Percentiles rank a stretch among this genome's conserved stretches.
phyloP scores from a whole-genome alignment of 2,329 filamentous ascomycete species.

The Monosporascus cannonballus region DNA sequence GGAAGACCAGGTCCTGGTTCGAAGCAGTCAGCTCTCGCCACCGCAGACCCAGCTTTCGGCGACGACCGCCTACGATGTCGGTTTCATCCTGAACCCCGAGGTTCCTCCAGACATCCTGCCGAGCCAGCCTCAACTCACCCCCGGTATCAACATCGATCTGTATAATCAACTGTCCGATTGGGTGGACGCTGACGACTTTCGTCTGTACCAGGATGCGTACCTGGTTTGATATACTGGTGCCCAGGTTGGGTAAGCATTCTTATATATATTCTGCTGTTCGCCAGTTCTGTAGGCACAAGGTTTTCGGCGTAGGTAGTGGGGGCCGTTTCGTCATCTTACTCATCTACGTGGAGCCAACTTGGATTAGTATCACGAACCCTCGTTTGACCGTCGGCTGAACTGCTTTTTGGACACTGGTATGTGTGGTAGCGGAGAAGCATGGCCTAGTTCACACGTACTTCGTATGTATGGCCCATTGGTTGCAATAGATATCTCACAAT shows the following conservation, averaged over 20 bases:
- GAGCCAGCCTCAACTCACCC: not conserved
- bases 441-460: too few relatives aligned
- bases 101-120: not conserved
- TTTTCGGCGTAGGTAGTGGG: not conserved
- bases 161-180: constrained; percentile 4
- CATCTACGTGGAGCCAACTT: too few relatives aligned
- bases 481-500: too few relatives aligned
- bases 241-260: not conserved
- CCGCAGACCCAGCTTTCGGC: not conserved
- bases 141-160: not conserved
- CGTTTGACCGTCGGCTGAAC: too few relatives aligned
- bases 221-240: not conserved
- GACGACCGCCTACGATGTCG: constrained; percentile 8
- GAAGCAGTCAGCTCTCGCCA: not conserved
- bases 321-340: not conserved
- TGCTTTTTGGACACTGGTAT: too few relatives aligned
- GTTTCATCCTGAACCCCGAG: constrained; percentile 9
- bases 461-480: too few relatives aligned
- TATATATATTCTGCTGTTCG: not conserved
- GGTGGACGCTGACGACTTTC: constrained; percentile 4
- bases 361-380: too few relatives aligned
- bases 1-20: not conserved
- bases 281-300: not conserved
- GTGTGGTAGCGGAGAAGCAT: too few relatives aligned
- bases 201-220: constrained; percentile 2